Base-by-base conservation (phyloP, 306 rosid species). In the Begonia loranthoides region DNA sequence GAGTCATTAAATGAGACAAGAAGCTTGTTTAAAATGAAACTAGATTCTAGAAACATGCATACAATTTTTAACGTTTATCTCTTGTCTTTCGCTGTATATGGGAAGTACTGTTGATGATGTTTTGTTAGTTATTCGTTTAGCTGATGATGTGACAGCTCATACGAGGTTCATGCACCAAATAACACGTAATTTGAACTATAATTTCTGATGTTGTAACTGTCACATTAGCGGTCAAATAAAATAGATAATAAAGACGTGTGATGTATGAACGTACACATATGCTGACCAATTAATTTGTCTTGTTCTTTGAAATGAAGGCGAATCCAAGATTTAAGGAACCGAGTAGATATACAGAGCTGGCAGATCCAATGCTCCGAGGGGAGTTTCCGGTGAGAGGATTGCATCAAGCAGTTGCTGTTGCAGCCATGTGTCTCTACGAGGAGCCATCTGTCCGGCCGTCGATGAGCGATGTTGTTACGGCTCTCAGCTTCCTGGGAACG, bases 371-470 rank as follows among this genome's bases (percentile, higher is more conserved):
- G 24, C 76, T 90, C 4, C 9, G 10, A 17, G 72, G 77, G 52
- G 78, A 74, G 1, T 78, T 54, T 12, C 92, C 94, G 1, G 36
- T 64, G 6, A 74, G 86, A 69, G 70, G 73, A 4, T 24, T 90
- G 34, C 75, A 90, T 40, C 97, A 90, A 76, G 97, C 95, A 15
- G 77, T 90, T 11, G 97, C 97, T 7, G 80, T 90, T 9, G 95
- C 97, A 41, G 95, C 97, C 19, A 90, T 90, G 97, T 85, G 97
- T 66, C 78, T 90, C 4, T 74, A 80, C 1, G 97, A 85, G 57
- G 97, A 90, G 50, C 82, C 94, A 10, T 47, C 77, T 0, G 92
- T 60, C 34, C 79, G 97, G 2, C 95, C 95, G 0, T 57, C 76
- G 51, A 82, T 90, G 16, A 80, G 92, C 15, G 95, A 90, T 44